phyloP scores from a whole-genome alignment of 352 stramenopile genomes.

The Phytophthora colocasiae region DNA sequence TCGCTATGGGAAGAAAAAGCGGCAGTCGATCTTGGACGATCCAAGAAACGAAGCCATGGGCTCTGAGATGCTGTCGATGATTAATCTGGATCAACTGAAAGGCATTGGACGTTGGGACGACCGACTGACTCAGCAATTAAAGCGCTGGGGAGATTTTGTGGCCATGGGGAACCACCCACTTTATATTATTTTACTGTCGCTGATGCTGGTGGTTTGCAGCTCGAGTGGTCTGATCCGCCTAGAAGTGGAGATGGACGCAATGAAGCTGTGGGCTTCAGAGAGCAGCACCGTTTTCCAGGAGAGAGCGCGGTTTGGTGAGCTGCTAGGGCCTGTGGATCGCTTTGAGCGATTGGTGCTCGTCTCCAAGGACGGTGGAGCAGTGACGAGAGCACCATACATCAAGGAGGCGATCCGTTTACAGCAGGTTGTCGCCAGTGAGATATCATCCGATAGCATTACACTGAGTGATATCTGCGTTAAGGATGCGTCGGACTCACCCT shows the following conservation, averaged over 20 bases:
- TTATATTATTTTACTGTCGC: conserved; percentile 51
- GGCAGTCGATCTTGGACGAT: conserved; percentile 32
- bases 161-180: conserved; percentile 51
- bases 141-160: conserved; percentile 58
- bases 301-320: conserved; percentile 48
- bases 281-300: conserved; percentile 54
- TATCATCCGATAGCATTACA: conserved; percentile 22
- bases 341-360: conserved; percentile 62
- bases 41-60: conserved; percentile 18
- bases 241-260: conserved; percentile 56
- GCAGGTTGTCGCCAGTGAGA: conserved; percentile 36
- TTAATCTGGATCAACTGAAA: conserved; percentile 37
- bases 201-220: conserved; percentile 51
- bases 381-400: conserved; percentile 52
- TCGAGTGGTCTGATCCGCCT: conserved; percentile 48
- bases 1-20: conserved; percentile 43
- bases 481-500: conserved; percentile 52
- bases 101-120: conserved; percentile 47
- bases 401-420: conserved; percentile 69
- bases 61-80: conserved; percentile 21
- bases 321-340: conserved; percentile 67
- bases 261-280: conserved; percentile 67
- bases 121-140: conserved; percentile 41
- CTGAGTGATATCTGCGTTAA: conserved; percentile 68
- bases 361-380: conserved; percentile 60